These are phyloP conservation scores for Stereum hirsutum DNA, from an alignment of 1,284 basidiomycete genomes.

Conservation along the genomic window DNA sequence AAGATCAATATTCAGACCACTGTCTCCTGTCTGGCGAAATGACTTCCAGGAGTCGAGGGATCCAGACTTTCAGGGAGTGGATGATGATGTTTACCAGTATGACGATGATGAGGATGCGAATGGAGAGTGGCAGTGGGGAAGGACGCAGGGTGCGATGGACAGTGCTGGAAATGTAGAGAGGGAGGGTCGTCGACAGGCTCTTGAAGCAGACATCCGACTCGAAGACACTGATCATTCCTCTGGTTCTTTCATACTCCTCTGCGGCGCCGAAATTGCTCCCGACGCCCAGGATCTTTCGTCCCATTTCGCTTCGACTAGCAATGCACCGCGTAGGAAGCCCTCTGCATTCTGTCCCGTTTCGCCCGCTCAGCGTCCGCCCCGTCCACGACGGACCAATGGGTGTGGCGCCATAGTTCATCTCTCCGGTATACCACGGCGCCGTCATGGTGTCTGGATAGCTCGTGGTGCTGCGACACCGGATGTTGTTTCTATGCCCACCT, in stretches of 20 bases:
- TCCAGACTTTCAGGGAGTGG: background rate
- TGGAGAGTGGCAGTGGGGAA: slow-evolving; percentile 7
- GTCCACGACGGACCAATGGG: slow-evolving; percentile 31
- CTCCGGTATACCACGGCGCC: slow-evolving; percentile 38
- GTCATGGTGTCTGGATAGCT: slow-evolving; percentile 47
- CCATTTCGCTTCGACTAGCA: slow-evolving; percentile 10
- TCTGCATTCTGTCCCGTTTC: slow-evolving; percentile 8
- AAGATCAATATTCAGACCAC: too few relatives aligned
- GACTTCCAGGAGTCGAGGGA: slow-evolving; percentile 1
- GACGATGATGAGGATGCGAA: slow-evolving; percentile 10
- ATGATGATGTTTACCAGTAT: slow-evolving; percentile 6
- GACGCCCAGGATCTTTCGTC: slow-evolving; percentile 11
- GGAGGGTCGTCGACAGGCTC: slow-evolving; percentile 6
- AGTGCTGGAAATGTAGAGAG: slow-evolving; percentile 3
- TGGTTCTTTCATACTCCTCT: slow-evolving; percentile 36
- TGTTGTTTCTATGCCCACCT: slow-evolving; percentile 26
- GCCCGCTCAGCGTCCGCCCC: slow-evolving; percentile 4
- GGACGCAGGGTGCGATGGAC: background rate
- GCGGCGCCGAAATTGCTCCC: slow-evolving; percentile 30
- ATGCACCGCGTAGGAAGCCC: slow-evolving; percentile 1
- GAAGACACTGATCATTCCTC: slow-evolving; percentile 18
- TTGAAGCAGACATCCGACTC: slow-evolving; percentile 10
- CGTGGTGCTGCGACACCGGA: slow-evolving; percentile 35
- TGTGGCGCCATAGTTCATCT: slow-evolving; percentile 53
- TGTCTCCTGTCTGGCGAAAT: background rate